These are phyloP conservation scores for Penicillium palitans DNA, from an alignment of 2,329 filamentous ascomycete species.

Conservation along the genomic window DNA sequence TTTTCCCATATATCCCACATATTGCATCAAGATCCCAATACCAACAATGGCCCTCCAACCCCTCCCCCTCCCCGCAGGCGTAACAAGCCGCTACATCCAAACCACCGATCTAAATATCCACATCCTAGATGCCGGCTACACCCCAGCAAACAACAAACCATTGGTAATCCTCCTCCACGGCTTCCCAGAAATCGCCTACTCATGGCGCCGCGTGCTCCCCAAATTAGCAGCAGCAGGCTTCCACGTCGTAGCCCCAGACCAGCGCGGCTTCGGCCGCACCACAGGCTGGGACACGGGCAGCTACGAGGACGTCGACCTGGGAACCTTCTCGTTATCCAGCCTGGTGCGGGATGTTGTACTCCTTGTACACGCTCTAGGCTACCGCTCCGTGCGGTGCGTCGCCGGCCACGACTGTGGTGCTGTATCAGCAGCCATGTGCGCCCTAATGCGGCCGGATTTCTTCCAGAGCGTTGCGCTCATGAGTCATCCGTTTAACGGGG, in stretches of 20 bases:
- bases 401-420: conserved; percentile 69
- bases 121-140: conserved; percentile 56
- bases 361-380: conserved; percentile 62
- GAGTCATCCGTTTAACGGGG: conserved; percentile 64
- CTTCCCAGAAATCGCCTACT: conserved; percentile 68
- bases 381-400: conserved; percentile 58
- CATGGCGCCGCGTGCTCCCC: conserved; percentile 65
- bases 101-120: conserved; percentile 64
- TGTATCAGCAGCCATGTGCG: conserved; percentile 59
- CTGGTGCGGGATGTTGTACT: conserved; percentile 64
- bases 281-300: conserved; percentile 57
- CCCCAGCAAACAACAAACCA: conserved; percentile 45
- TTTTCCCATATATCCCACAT: not conserved
- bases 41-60: conserved; percentile 31
- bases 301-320: conserved; percentile 56
- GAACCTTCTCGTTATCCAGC: conserved; percentile 58
- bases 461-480: conserved; percentile 64
- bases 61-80: conserved; percentile 56
- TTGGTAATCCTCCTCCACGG: conserved; percentile 65
- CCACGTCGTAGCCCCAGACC: conserved; percentile 66
- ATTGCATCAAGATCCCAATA: not conserved
- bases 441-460: conserved; percentile 64
- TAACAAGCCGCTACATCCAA: conserved; percentile 59
- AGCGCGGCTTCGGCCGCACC: conserved; percentile 67
- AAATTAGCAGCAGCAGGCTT: conserved; percentile 61